Percentiles rank a stretch among this genome's conserved stretches.
phyloP scores from a whole-genome alignment of 2,329 filamentous ascomycete species.

The Penicillium thymicola region DNA sequence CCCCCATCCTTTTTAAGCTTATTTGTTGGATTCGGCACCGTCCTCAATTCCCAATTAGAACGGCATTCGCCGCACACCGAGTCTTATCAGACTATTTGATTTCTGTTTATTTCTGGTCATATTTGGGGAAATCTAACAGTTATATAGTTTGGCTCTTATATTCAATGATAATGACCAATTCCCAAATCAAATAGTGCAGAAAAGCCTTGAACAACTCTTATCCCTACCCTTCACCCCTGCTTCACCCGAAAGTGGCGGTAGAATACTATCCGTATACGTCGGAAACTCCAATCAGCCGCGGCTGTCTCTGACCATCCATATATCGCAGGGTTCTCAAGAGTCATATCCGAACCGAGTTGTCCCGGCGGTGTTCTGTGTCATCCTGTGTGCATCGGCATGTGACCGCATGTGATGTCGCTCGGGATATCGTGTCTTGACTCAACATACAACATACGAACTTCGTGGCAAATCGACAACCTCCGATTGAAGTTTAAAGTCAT shows the following conservation, averaged over 20 bases:
- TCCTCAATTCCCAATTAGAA: slow-evolving; percentile 1
- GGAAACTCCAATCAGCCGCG: slow-evolving; percentile 22
- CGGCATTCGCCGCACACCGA: slow-evolving; percentile 24
- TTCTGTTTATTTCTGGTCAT: neutral
- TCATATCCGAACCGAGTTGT: slow-evolving; percentile 14
- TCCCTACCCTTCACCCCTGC: slow-evolving; percentile 2
- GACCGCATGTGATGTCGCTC: slow-evolving; percentile 11
- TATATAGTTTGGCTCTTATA: slow-evolving; percentile 12
- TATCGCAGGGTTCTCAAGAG: neutral
- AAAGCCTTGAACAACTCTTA: neutral
- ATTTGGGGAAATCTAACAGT: slow-evolving; percentile 6
- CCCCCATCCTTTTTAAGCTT: neutral
- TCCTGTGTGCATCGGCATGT: slow-evolving; percentile 10
- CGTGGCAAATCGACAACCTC: neutral
- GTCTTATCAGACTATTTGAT: neutral
- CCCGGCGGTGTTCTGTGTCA: slow-evolving; percentile 5
- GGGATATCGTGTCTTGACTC: neutral
- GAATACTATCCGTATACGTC: neutral
- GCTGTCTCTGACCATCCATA: slow-evolving; percentile 1
- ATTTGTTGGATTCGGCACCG: neutral
- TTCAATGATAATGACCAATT: slow-evolving; percentile 8
- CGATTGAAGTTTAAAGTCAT: neutral
- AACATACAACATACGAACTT: too few relatives aligned
- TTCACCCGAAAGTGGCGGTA: slow-evolving; percentile 8
- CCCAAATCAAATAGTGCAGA: slow-evolving; percentile 1